Evolutionary conservation across 2,329 filamentous ascomycete species (phyloP), one percentile per base, ranked within the genome.

Genomic region (Cyphellophora europaea): DNA sequence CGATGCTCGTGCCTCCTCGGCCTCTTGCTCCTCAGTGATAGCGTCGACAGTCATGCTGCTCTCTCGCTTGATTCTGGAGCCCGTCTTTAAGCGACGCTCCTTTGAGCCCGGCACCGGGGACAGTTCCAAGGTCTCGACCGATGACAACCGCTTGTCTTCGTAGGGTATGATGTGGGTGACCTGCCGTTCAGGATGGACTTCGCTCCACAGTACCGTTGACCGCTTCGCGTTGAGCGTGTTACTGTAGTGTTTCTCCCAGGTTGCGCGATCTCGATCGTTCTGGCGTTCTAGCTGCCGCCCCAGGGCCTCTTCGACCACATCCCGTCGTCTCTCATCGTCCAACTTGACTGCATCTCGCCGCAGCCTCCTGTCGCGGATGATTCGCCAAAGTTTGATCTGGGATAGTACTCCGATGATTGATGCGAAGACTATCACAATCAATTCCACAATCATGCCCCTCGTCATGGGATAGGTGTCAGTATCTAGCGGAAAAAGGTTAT

Each of bases 391-490:
- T 49, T 80, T 84, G 48, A 91, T 66, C 55, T 96, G 89, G 0
- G 85, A 93, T 28, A 93, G 69, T 15, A 94, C 65, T 2, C 88
- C 87, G 12, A 83, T 65, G 6, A 86, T 56, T 39, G 74, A 79
- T 13, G 94, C 65, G 17, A 95, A 71, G 34, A 94, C 62, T 15
- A 82, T 82, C 1, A 75, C 73, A 0, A 85, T 87, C 18, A 86
- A 74, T 55, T 96, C 89, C 11, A 91, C 88, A 25, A 77, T 76
- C 37, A 95, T 91, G 2, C 84, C 85, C 48, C 79, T 82, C 0
- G 86, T 95, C 10, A 94, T 63, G 0, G 89, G 89, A 53, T 93
- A 96, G 0, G 82, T 86, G 31, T 69, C 67, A 1, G 82, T 81
- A 23, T 75, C 72, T 2, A 86, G 62, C 0, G 88, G 88, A 50